Evolutionary conservation across 148 eudicot species (phyloP), one percentile per base, ranked within the genome.

Genomic region (Nyssa sinensis): DNA sequence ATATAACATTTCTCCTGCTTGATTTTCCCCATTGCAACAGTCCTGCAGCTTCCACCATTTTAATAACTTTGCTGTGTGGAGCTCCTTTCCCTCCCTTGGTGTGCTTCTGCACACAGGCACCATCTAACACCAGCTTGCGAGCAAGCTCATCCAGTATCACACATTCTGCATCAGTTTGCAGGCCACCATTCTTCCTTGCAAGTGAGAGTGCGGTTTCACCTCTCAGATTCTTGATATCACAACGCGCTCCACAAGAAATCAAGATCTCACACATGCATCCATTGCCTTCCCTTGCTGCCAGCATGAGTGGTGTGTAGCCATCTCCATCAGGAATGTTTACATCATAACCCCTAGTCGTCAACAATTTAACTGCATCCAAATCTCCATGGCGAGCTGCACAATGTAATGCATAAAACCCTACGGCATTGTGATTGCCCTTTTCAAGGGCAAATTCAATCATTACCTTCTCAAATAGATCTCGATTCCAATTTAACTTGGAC

Each of bases 361-460:
- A 78, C 67, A 89, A 68, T 69, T 71, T 77, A 41, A 86, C 96
- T 5, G 94, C 92, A 2, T 82, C 90, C 60, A 81, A 33, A 76
- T 95, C 96, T 17, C 93, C 96, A 24, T 79, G 79, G 2, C 97
- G 86, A 47, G 97, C 91, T 7, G 99, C 99, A 76, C 91, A 92
- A 35, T 90, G 97, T 21, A 92, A 76, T 4, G 93, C 94, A 35
- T 81, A 84, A 71, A 92, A 95, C 0, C 93, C 89, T 80, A 72
- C 88, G 1, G 81, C 84, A 80, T 77, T 85, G 30, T 78, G 83
- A 32, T 85, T 89, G 41, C 89, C 97, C 74, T 86, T 91, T 49
- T 92, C 88, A 2, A 95, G 89, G 13, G 96, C 94, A 55, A 85
- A 89, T 71, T 92, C 91, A 3, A 95, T 90, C 90, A 95, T 76